Evolutionary conservation across 148 eudicot species (phyloP), one percentile per base, ranked within the genome.

Genomic region (Vaccinium darrowii): DNA sequence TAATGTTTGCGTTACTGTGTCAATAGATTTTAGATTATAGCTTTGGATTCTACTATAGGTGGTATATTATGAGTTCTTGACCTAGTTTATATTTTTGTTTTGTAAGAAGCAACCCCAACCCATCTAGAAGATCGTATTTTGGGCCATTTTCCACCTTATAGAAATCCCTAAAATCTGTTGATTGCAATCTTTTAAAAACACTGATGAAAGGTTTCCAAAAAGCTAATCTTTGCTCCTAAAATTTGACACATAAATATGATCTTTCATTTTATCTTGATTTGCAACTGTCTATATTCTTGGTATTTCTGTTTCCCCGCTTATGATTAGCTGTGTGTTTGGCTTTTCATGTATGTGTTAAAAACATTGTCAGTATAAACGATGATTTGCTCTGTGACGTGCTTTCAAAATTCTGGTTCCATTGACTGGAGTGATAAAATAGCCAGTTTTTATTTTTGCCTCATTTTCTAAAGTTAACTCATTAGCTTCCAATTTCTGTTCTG

Each of bases 281-380:
- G 33, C 13, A 3, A 30, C 74, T 62, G 62, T 11, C n/a, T 49
- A n/a, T 15, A 4, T 9, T 23, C 52, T n/a, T 62, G 83, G 54
- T n/a, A 58, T n/a, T 39, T n/a, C 30, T 65, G 72, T 63, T 63
- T 63, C 53, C 54, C 65, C 23, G 83, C 36, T n/a, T 27, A 19
- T 50, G 84, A 82, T 53, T 82, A 43, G 47, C 51, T 71, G 30
- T n/a, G 50, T 30, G 33, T 36, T 82, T 27, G 30, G 63, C 39
- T 79, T 78, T 79, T 51, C 7, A 77, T n/a, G 80, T 51, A 77
- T 51, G 58, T 50, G 57, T 57, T 77, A 23, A 51, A n/a, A 23
- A 23, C 19, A 39, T 47, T 21, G 3, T 7, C 14, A 5, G 14
- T 19, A 76, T 74, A 6, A 12, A 8, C 4, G 50, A 9, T 21